A percentile compares a stretch with the other conserved stretches of the same genome.
phyloP scores from a whole-genome alignment of 331 rosid genomes.

The Phaseolus coccineus region DNA sequence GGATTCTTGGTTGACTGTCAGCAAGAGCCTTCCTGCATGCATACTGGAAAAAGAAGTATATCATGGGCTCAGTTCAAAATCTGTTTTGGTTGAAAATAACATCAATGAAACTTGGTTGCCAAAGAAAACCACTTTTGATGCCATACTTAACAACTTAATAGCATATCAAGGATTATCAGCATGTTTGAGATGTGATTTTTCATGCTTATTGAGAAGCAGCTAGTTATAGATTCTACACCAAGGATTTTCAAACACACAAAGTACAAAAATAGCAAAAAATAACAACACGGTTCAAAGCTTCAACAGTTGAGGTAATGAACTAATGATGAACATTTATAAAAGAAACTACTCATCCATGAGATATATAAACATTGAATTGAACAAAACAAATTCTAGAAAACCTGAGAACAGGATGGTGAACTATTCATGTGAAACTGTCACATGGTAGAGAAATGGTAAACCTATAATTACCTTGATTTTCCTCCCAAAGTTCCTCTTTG shows the following conservation, averaged over 20 bases:
- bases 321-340: not conserved
- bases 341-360: not conserved
- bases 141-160: not conserved
- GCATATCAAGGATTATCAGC: not conserved
- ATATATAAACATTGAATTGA: not conserved
- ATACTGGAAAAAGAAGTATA: slow-evolving; percentile 61
- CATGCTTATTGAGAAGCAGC: not conserved
- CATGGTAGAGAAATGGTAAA: not conserved
- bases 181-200: not conserved
- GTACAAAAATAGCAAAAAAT: not conserved
- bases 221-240: not conserved
- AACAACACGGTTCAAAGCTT: slow-evolving; percentile 8
- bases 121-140: not conserved
- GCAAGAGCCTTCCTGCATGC: slow-evolving; percentile 99
- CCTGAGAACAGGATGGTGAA: not conserved
- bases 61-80: slow-evolving; percentile 21
- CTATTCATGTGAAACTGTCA: not conserved
- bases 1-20: slow-evolving; percentile 97
- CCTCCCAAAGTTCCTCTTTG: slow-evolving; percentile 94
- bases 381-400: not conserved
- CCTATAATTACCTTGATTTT: slow-evolving; percentile 84
- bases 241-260: not conserved
- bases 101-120: slow-evolving; percentile 8
- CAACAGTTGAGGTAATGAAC: not conserved
- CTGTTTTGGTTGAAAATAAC: not conserved